phyloP scores from a whole-genome alignment of 495 filamentous ascomycete species.

The Daldinia concentrica region DNA sequence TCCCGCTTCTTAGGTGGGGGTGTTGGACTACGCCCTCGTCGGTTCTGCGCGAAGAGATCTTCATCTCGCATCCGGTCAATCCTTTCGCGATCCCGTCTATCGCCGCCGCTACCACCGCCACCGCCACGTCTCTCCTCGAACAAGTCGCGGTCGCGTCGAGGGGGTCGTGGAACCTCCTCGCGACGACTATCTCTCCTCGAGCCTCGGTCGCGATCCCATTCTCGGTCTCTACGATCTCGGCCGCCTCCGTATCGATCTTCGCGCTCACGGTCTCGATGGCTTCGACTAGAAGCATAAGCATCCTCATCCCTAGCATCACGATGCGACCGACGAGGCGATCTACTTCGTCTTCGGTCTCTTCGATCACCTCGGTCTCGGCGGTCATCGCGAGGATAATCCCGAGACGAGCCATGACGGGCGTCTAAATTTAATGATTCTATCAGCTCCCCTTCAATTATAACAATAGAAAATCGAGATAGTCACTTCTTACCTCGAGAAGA shows the following conservation, averaged over 20 bases:
- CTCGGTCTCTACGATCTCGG: constrained; percentile 59
- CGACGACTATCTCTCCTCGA: constrained; percentile 64
- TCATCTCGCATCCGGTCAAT: constrained; percentile 60
- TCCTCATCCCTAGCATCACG: constrained; percentile 76
- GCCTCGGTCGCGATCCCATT: constrained; percentile 78
- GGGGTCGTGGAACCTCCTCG: constrained; percentile 69
- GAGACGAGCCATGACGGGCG: constrained; percentile 72
- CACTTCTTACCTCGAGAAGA: constrained; percentile 73
- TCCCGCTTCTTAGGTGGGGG: constrained; percentile 90
- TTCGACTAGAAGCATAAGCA: constrained; percentile 88
- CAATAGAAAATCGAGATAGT: constrained; percentile 29
- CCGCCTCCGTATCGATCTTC: constrained; percentile 81
- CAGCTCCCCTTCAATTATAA: constrained; percentile 40
- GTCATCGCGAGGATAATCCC: constrained; percentile 69
- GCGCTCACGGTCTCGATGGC: constrained; percentile 88
- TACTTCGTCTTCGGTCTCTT: constrained; percentile 63
- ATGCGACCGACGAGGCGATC: constrained; percentile 63
- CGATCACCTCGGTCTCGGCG: constrained; percentile 54
- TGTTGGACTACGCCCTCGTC: constrained; percentile 76
- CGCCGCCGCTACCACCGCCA: constrained; percentile 18
- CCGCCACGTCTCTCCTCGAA: constrained; percentile 72
- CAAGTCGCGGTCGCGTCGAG: constrained; percentile 68
- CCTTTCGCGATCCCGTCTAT: constrained; percentile 57
- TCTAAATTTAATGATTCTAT: constrained; percentile 58
- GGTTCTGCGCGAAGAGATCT: constrained; percentile 65